Evolutionary conservation across 108 stramenopile species (phyloP).

Genomic region (Nitzschia sp.): DNA sequence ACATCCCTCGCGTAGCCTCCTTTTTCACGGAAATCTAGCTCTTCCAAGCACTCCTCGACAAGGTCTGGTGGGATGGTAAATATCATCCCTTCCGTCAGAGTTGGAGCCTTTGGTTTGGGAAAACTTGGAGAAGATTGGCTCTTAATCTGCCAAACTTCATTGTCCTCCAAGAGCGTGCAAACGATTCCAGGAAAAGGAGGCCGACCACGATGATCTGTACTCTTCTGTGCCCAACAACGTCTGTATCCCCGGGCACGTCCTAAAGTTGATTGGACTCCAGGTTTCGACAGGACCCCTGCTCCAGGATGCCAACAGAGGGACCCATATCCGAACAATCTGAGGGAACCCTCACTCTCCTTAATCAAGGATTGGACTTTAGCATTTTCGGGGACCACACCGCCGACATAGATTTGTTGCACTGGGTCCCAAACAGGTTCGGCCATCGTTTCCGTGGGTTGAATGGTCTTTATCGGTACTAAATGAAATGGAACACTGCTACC

Average conservation of each 20-base stretch:
- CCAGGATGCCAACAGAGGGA: slow-evolving; percentile 87
- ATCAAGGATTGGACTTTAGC: slow-evolving; percentile 49
- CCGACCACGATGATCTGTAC: slow-evolving; percentile 83
- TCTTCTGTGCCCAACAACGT: slow-evolving; percentile 79
- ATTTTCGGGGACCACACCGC: slow-evolving; percentile 61
- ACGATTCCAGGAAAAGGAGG: slow-evolving; percentile 77
- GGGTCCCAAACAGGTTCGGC: slow-evolving; percentile 60
- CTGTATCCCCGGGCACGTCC: slow-evolving; percentile 58
- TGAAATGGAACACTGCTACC: no score
- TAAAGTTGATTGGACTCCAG: slow-evolving; percentile 8
- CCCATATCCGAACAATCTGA: slow-evolving; percentile 84
- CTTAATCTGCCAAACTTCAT: slow-evolving; percentile 44
- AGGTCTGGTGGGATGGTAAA: slow-evolving; percentile 63
- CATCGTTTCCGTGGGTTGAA: not conserved
- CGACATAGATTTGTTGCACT: slow-evolving; percentile 63
- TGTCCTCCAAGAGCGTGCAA: slow-evolving; percentile 76
- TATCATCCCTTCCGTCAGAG: slow-evolving; percentile 76
- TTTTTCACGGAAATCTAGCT: slow-evolving; percentile 88
- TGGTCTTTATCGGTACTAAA: no score
- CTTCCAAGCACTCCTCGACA: slow-evolving; percentile 71
- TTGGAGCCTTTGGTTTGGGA: slow-evolving; percentile 13
- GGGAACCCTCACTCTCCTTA: slow-evolving; percentile 32
- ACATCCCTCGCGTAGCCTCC: slow-evolving; percentile 81
- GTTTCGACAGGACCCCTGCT: slow-evolving; percentile 47
- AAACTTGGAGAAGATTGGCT: no score